Evolutionary conservation across 139 green algal genomes (phyloP), one percentile per base, ranked within the genome.

Genomic region (Yamagishiella unicocca): DNA sequence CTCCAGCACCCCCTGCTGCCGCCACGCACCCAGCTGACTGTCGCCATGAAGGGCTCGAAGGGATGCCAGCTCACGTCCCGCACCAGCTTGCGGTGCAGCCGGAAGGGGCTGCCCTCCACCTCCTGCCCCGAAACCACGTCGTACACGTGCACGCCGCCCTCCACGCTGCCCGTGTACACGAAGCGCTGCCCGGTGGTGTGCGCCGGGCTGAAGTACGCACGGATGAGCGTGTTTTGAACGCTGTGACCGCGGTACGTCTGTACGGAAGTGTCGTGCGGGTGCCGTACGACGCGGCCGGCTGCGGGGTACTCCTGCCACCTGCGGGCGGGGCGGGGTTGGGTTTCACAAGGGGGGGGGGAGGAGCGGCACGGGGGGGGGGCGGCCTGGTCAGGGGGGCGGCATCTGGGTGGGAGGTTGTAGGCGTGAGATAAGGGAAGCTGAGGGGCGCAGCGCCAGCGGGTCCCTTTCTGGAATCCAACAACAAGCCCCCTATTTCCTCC

Each of bases 51-150:
- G 0, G 96, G 96, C 71, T 94, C 74, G 80, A 90, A 85, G 1
- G 97, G 97, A 91, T 99, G 97, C 97, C 97, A 99, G 87, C 81
- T 92, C 85, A 92, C 96, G 93, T 99, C 97, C 22, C 97, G 88
- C 74, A 99, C 96, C 1, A 95, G 87, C 61, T 94, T 90, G 1
- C 53, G 35, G 87, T 99, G 96, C 76, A 95, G 92, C 27, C 82
- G 17, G 4, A 90, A 29, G 19, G 83, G 78, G 29, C 62, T 75
- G 71, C 79, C 70, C 45, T 86, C 82, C 38, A 86, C 67, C 74
- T 89, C 38, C 35, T 94, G 73, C 27, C 93, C 95, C n/a, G 91
- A 98, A 9, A 98, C 89, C 35, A 97, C 64, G 86, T 99, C 97
- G 76, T 94, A 98, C 27, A 98, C 92, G 81, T 92, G 89, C 27